Evolutionary conservation across 306 rosid genomes (phyloP).

Genomic region (Pyrus communis): DNA sequence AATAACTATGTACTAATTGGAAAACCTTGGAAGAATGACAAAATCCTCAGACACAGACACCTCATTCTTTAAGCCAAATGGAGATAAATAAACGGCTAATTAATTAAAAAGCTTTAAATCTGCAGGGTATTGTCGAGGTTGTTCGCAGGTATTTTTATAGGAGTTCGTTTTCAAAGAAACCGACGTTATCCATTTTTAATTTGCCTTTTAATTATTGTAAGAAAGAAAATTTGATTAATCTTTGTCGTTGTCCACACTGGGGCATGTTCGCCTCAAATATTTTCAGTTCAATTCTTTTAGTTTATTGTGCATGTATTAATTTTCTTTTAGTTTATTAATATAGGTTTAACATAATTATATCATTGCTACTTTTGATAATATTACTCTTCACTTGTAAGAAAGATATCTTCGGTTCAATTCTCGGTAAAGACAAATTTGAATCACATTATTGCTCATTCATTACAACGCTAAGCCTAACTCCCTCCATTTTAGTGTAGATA

Average conservation of each 20-base stretch:
- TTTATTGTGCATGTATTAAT: background rate
- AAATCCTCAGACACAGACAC: slow-evolving; percentile 9
- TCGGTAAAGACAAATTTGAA: rapidly evolving
- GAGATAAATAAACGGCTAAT: background rate
- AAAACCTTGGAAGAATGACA: slow-evolving; percentile 6
- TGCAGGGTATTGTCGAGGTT: slow-evolving; percentile 13
- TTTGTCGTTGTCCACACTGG: slow-evolving; percentile 22
- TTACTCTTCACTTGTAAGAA: rapidly evolving
- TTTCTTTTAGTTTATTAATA: too few relatives aligned
- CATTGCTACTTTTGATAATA: too few relatives aligned
- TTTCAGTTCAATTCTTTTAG: background rate
- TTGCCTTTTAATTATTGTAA: background rate
- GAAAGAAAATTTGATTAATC: slow-evolving; percentile 25
- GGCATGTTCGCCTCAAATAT: slow-evolving; percentile 28
- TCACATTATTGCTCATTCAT: too few relatives aligned
- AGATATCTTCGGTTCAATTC: too few relatives aligned
- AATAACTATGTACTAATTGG: background rate
- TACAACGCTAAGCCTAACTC: rapidly evolving
- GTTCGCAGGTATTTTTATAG: slow-evolving; percentile 28
- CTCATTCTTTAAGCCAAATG: background rate
- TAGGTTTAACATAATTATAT: too few relatives aligned
- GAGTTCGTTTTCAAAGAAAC: slow-evolving; percentile 28
- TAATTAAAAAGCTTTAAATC: background rate
- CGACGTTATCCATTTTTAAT: slow-evolving; percentile 11
- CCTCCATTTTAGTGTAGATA: too few relatives aligned